Evolutionary conservation across 352 stramenopile genomes (phyloP), one percentile per base, ranked within the genome.

Genomic region (Phytophthora chlamydospora): DNA sequence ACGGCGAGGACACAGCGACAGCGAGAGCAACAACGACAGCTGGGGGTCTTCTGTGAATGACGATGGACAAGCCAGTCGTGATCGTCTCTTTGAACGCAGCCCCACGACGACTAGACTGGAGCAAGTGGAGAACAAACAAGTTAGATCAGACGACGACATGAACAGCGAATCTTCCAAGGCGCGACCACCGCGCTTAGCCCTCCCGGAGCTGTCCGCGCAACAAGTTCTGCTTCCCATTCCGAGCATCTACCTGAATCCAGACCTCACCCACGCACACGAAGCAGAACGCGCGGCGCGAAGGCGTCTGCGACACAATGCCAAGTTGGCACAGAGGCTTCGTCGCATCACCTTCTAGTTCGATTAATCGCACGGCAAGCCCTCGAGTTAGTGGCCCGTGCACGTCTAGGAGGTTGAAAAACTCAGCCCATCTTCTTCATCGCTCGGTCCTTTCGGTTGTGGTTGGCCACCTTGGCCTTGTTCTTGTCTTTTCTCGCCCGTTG

Each of bases 401-500:
- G 10, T 32, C 38, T 41, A 62, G 54, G 36, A 45, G 14, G 40
- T 19, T 39, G 21, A 52, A 19, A n/a, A 45, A 3, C 24, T 66
- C 71, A 85, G 24, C 82, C 80, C 61, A 83, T 80, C 48, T 95
- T 95, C 68, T 92, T 92, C 27, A 91, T 67, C 8, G 86, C 86
- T 9, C 85, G 80, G 42, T 93, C 86, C 57, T 95, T 95, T 43
- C 86, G 86, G 58, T 93, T 70, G 62, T 95, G 86, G 48, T 95
- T 95, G 0, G 62, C 83, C 11, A 90, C 66, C 38, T 91, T 93
- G 7, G 78, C 75, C 66, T 95, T 95, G 80, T 92, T 93, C 71
- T 84, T 87, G 33, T 77, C 63, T 56, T 81, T 87, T 16, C 75
- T 60, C 29, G 73, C 77, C 33, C 77, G 63, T n/a, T 71, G 56